Evolutionary conservation across 345 rosid species (phyloP), one percentile per base, ranked within the genome.

Genomic region (Atalantia buxifolia): DNA sequence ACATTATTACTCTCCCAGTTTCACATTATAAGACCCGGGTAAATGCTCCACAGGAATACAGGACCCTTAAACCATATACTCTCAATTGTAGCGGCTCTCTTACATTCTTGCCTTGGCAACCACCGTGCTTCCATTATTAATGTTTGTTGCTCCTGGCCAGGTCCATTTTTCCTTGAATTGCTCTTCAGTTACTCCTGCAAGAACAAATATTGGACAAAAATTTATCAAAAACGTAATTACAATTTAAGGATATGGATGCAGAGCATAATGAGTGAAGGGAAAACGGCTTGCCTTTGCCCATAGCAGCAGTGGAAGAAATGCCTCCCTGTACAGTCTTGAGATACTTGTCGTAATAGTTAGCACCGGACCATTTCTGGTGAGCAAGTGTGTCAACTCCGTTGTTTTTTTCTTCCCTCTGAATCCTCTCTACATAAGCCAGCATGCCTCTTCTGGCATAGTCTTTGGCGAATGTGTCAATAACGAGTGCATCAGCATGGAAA

Each of bases 281-380:
- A 22, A 73, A 9, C 27, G 5, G 36, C 81, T 84, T 89, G 84
- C 98, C 99, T 92, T 93, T 94, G 81, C 94, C 98, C 99, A 97
- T 94, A 31, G 98, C 99, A 60, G 98, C 96, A 64, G 98, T 94
- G 77, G 99, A 94, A 61, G 98, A 90, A 45, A 94, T 93, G 68
- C 99, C 99, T 75, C 99, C 98, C 84, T 94, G 98, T 64, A 97
- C 88, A 6, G 93, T 89, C 89, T 88, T 97, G 69, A 94, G 97
- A 66, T 97, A 97, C 83, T 90, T 80, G 71, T 93, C 98, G 76
- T 94, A 97, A 70, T 80, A 97, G 84, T 94, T 93, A 7, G 99
- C 98, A 66, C 98, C 98, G 0, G 98, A 97, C 98, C 99, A 94
- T 83, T 97, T 94, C 85, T 97, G 99, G 84, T 97, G 99, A 30